Conservation (phyloP, 108 stramenopile genomes). For the Fistulifera solaris region DNA sequence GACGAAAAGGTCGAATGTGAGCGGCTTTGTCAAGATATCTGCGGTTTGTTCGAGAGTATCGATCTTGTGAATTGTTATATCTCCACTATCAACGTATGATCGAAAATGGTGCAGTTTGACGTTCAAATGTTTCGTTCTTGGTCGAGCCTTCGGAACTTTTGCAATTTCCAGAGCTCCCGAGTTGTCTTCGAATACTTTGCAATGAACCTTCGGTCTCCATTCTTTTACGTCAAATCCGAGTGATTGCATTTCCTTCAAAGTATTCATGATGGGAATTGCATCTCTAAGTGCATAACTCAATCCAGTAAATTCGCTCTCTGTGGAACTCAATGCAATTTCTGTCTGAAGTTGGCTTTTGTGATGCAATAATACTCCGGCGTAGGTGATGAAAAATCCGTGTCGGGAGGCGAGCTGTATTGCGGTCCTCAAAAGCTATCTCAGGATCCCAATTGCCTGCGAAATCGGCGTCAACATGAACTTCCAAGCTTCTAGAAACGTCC, state of each 20-base stretch:
- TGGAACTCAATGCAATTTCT: constrained; percentile 23
- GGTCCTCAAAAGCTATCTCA: background rate
- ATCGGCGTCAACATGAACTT: constrained; percentile 36
- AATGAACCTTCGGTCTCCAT: constrained; percentile 13
- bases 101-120: constrained; percentile 28
- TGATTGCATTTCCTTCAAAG: constrained; percentile 15
- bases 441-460: constrained; percentile 26
- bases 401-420: constrained; percentile 1
- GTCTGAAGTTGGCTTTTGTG: constrained; percentile 22
- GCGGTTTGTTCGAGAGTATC: background rate
- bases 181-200: constrained; percentile 32
- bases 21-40: constrained; percentile 1
- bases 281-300: constrained; percentile 19
- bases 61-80: constrained; percentile 14
- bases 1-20: background rate
- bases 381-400: constrained; percentile 7
- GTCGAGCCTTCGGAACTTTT: constrained; percentile 19
- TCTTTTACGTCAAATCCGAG: constrained; percentile 7
- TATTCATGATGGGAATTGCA: constrained; percentile 11
- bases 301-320: constrained; percentile 23
- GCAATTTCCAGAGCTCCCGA: constrained; percentile 19
- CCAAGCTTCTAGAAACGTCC: constrained; percentile 15
- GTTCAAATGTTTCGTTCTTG: constrained; percentile 30
- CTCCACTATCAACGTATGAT: constrained; percentile 16
- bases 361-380: constrained; percentile 14